Evolutionary conservation across 2,329 filamentous ascomycete genomes (phyloP), one percentile per base, ranked within the genome.

Genomic region (Ceratocystis alfenasii): DNA sequence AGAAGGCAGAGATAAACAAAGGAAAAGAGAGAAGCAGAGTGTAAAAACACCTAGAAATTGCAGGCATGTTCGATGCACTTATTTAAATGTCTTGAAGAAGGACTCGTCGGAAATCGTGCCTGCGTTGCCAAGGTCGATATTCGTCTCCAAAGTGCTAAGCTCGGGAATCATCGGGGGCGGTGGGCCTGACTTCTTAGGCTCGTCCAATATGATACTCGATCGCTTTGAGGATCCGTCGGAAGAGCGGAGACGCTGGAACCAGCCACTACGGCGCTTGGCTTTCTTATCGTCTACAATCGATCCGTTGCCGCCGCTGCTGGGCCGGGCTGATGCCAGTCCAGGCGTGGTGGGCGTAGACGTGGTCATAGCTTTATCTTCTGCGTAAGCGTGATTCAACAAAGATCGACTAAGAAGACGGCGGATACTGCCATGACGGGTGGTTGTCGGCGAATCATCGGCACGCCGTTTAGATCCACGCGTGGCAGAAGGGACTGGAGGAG

Each of bases 91-190:
- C 71, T 83, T 83, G 73, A 85, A 85, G 44, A 85, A 74, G 68
- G 84, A 81, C 67, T 75, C 73, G 63, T 81, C 81, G 44, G 67
- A 68, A 41, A 82, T 74, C 65, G 74, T 75, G 55, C 75, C 77
- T 5, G 77, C 76, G 53, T 81, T 76, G 61, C 73, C 71, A 28
- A 76, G 73, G 61, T 79, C 78, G 62, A 79, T 70, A 71, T 78
- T 79, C 66, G 79, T 77, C 70, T 82, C 77, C 65, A 84, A 75
- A 62, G 79, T 77, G 70, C 74, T 77, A 62, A 85, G 75, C 71
- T 85, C 82, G 22, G 83, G 83, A 63, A 85, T 84, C 81, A 81
- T 84, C 28, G 83, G 83, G 46, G 83, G 81, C 66, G 82, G 83
- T 7, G 82, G 81, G 10, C 79, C 80, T 45, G 72, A 69, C 5